phyloP scores from a whole-genome alignment of 108 stramenopile genomes.

The Cylindrotheca closterium region DNA sequence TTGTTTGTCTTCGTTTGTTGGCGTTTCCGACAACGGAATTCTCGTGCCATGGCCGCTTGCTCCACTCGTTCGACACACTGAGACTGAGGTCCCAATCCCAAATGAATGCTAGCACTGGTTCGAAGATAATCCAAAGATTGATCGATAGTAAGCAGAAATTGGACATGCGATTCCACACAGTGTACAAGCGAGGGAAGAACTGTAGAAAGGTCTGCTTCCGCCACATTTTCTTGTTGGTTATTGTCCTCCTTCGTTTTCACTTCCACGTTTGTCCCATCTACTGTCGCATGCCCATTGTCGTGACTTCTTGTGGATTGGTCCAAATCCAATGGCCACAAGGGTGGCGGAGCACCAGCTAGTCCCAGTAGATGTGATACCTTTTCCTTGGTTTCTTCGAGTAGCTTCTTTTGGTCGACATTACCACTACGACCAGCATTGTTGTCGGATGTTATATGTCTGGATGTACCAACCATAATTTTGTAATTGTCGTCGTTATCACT shows the following conservation, averaged over 20 bases:
- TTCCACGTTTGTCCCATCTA: neutral
- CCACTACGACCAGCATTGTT: neutral
- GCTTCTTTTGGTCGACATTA: slow-evolving; percentile 1
- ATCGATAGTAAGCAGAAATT: slow-evolving; percentile 25
- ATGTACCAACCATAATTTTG: neutral
- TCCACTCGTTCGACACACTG: slow-evolving; percentile 44
- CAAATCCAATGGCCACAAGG: slow-evolving; percentile 9
- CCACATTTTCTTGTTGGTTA: too few relatives aligned
- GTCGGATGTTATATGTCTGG: neutral
- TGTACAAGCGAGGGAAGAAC: slow-evolving; percentile 8
- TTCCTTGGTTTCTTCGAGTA: slow-evolving; percentile 12
- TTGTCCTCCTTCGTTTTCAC: too few relatives aligned
- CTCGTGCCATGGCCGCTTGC: slow-evolving; percentile 23
- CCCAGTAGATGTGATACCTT: slow-evolving; percentile 22
- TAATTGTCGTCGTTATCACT: neutral
- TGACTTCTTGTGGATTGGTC: neutral
- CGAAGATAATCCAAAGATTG: slow-evolving; percentile 17
- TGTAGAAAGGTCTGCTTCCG: neutral
- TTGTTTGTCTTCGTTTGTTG: neutral
- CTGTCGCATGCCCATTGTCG: neutral
- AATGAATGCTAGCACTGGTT: slow-evolving; percentile 26
- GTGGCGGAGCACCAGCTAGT: slow-evolving; percentile 26
- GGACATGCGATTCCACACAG: slow-evolving; percentile 27
- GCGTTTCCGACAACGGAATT: slow-evolving; percentile 7
- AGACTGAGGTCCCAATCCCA: slow-evolving; percentile 39